Evolutionary conservation across 1,284 basidiomycete species (phyloP).

Genomic region (Boletus hoseneyae): DNA sequence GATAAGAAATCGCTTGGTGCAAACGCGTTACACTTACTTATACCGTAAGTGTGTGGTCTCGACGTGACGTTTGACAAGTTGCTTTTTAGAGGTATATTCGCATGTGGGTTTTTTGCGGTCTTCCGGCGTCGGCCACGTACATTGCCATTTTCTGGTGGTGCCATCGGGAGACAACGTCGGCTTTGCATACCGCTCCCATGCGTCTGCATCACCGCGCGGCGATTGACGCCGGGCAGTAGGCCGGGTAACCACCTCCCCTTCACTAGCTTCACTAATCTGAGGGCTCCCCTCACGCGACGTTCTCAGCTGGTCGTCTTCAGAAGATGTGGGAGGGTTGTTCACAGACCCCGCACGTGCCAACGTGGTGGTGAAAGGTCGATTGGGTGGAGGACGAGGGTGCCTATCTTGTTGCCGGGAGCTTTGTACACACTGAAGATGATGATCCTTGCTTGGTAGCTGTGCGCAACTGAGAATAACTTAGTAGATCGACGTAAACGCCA

Average conservation of each 20-base stretch:
- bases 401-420: slow-evolving; percentile 13
- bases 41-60: slow-evolving; percentile 59
- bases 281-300: slow-evolving; percentile 31
- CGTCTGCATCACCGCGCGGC: slow-evolving; percentile 28
- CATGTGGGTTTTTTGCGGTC: slow-evolving; percentile 39
- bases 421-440: slow-evolving; percentile 9
- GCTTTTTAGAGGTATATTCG: slow-evolving; percentile 56
- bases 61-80: slow-evolving; percentile 65
- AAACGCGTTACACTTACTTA: slow-evolving; percentile 42
- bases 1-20: slow-evolving; percentile 12
- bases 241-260: slow-evolving; percentile 18
- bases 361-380: slow-evolving; percentile 8
- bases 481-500: slow-evolving; percentile 1
- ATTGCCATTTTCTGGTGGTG: slow-evolving; percentile 36
- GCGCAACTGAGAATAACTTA: slow-evolving; percentile 22
- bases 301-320: slow-evolving; percentile 31
- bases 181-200: slow-evolving; percentile 34
- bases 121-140: slow-evolving; percentile 35
- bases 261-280: slow-evolving; percentile 33
- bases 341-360: slow-evolving; percentile 17
- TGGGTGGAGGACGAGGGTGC: slow-evolving; percentile 2
- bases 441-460: slow-evolving; percentile 21
- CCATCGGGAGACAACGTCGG: slow-evolving; percentile 35
- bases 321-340: slow-evolving; percentile 25
- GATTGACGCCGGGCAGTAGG: slow-evolving; percentile 25